These are phyloP conservation scores for Eucalyptus erythrocorys DNA, from an alignment of 345 rosid genomes.

Conservation along the genomic window DNA sequence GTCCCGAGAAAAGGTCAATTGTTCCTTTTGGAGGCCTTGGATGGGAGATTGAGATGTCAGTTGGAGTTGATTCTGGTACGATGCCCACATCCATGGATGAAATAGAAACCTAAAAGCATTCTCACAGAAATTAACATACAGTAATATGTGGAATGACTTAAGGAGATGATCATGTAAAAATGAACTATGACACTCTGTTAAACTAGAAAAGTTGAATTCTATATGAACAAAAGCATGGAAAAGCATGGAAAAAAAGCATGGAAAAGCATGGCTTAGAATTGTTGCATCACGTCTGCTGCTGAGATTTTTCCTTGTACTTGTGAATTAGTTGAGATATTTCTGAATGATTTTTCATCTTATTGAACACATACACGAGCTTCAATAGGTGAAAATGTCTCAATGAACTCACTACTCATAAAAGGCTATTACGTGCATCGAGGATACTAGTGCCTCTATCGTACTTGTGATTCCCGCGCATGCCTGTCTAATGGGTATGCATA, in stretches of 20 bases:
- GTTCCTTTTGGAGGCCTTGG: constrained; percentile 40
- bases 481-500: not conserved
- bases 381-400: not conserved
- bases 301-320: not conserved
- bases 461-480: not conserved
- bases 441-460: not conserved
- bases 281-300: not conserved
- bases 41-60: constrained; percentile 48
- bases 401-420: not conserved
- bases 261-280: not conserved
- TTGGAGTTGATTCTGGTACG: constrained; percentile 64
- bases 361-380: not conserved
- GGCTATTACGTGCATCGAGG: not conserved
- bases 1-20: constrained; percentile 37
- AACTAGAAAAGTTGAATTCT: not conserved
- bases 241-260: not conserved
- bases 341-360: not conserved
- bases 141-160: not conserved
- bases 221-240: not conserved
- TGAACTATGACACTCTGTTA: not conserved
- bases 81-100: constrained; percentile 62
- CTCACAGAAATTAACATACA: not conserved
- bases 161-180: not conserved
- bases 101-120: constrained; percentile 32
- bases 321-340: not conserved